A percentile compares a stretch with the other conserved stretches of the same genome.
Evolutionary conservation across 495 filamentous ascomycete species (phyloP).

Genomic region (Penicillium canariense): DNA sequence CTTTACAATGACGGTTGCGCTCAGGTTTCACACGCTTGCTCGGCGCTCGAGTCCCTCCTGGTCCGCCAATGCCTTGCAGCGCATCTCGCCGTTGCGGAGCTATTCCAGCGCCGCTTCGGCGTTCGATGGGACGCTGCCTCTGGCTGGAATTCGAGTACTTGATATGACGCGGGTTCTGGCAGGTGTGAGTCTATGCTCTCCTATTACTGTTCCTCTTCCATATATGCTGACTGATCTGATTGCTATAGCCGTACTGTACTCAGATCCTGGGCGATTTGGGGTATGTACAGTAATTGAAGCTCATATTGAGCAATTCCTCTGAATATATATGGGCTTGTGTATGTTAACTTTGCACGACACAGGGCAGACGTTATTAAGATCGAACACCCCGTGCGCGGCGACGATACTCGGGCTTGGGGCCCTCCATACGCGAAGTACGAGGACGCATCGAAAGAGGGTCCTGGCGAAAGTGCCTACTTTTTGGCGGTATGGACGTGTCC

Average conservation of each 20-base stretch:
- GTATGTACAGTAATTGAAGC: slow-evolving; percentile 50
- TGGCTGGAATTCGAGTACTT: slow-evolving; percentile 82
- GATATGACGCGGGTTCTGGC: slow-evolving; percentile 97
- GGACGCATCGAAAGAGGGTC: slow-evolving; percentile 59
- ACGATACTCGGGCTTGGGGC: slow-evolving; percentile 95
- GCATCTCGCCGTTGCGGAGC: slow-evolving; percentile 30
- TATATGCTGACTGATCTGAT: slow-evolving; percentile 17
- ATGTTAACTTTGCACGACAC: neutral
- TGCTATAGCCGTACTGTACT: slow-evolving; percentile 84
- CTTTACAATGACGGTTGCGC: slow-evolving; percentile 24
- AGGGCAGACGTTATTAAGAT: slow-evolving; percentile 97
- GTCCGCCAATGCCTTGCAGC: slow-evolving; percentile 20
- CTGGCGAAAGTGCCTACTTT: slow-evolving; percentile 95
- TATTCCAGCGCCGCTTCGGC: slow-evolving; percentile 31
- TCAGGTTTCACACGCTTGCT: slow-evolving; percentile 28
- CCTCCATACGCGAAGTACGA: slow-evolving; percentile 85
- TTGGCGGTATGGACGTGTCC: slow-evolving; percentile 75
- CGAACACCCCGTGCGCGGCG: slow-evolving; percentile 86
- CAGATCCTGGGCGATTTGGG: slow-evolving; percentile 96
- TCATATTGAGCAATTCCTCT: neutral
- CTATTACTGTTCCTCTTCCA: neutral
- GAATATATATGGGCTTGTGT: neutral
- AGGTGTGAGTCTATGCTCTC: slow-evolving; percentile 62
- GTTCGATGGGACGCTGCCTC: slow-evolving; percentile 53
- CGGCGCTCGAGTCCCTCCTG: slow-evolving; percentile 24